Evolutionary conservation across 2,329 filamentous ascomycete species (phyloP).

Genomic region (Hymenoscyphus scutula): DNA sequence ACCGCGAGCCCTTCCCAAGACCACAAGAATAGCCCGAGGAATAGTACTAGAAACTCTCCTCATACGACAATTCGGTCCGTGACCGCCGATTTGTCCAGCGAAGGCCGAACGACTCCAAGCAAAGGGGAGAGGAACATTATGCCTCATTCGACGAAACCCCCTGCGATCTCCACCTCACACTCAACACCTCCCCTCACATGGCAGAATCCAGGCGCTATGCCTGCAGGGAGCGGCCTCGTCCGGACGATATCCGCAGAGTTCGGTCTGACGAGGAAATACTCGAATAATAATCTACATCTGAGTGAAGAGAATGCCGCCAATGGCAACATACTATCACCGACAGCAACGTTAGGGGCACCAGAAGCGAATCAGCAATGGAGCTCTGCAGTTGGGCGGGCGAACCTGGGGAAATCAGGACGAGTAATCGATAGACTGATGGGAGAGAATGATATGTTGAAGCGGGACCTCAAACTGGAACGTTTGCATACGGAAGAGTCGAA

Average conservation of each 20-base stretch:
- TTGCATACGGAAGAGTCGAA: constrained; percentile 68
- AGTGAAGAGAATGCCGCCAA: constrained; percentile 18
- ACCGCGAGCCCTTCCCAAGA: constrained; percentile 14
- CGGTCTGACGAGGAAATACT: constrained; percentile 27
- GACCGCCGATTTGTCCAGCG: constrained; percentile 24
- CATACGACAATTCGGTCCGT: constrained; percentile 33
- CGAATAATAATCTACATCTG: constrained; percentile 22
- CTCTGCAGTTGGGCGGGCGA: constrained; percentile 66
- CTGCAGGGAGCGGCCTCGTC: constrained; percentile 22
- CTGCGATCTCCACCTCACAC: constrained; percentile 19
- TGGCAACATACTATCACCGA: constrained; percentile 4
- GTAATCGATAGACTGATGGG: constrained; percentile 80
- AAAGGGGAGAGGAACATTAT: constrained; percentile 23
- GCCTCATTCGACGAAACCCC: constrained; percentile 24
- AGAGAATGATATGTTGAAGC: constrained; percentile 74
- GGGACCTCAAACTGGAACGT: constrained; percentile 67
- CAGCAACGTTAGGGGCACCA: constrained; percentile 3
- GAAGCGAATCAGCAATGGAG: constrained; percentile 48
- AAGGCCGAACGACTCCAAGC: constrained; percentile 16
- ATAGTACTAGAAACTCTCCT: constrained; percentile 18
- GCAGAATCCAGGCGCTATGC: constrained; percentile 24
- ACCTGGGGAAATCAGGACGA: constrained; percentile 70
- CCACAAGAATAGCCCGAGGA: constrained; percentile 2
- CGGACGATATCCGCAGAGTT: constrained; percentile 36
- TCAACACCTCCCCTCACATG: constrained; percentile 26